Percentiles rank a stretch among this genome's conserved stretches.
Evolutionary conservation across 1,284 basidiomycete species (phyloP).

Genomic region (Afroboletus lepidellus): DNA sequence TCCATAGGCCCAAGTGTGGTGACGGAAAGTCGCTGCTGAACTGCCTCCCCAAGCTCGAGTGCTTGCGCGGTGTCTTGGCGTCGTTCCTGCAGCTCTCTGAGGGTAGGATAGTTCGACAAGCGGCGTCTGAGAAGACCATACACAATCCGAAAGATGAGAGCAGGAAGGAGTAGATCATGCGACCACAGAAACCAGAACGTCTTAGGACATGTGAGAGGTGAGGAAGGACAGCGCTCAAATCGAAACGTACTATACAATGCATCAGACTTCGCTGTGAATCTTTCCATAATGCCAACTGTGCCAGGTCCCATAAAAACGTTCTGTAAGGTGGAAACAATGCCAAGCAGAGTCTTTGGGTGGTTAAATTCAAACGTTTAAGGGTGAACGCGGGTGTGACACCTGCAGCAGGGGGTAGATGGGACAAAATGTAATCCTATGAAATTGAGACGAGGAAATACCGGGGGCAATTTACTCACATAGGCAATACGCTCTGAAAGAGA

Average conservation of each 20-base stretch:
- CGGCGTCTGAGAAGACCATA: slow-evolving; percentile 49
- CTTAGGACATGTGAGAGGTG: slow-evolving; percentile 35
- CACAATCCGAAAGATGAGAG: slow-evolving; percentile 46
- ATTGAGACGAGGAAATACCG: slow-evolving; percentile 8
- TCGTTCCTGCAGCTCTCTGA: slow-evolving; percentile 51
- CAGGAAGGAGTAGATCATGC: slow-evolving; percentile 52
- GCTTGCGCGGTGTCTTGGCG: slow-evolving; percentile 49
- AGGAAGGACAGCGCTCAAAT: background rate
- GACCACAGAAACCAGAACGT: slow-evolving; percentile 66
- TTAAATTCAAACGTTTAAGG: slow-evolving; percentile 50
- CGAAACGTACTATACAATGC: slow-evolving; percentile 50
- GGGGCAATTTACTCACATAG: slow-evolving; percentile 33
- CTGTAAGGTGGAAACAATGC: slow-evolving; percentile 50
- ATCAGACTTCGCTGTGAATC: slow-evolving; percentile 44
- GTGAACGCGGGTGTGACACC: slow-evolving; percentile 47
- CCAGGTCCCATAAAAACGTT: slow-evolving; percentile 41
- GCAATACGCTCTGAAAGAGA: slow-evolving; percentile 42
- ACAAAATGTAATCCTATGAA: slow-evolving; percentile 43
- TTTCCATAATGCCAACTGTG: slow-evolving; percentile 55
- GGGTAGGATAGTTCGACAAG: slow-evolving; percentile 53
- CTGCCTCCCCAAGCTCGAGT: slow-evolving; percentile 48
- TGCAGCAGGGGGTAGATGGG: slow-evolving; percentile 43
- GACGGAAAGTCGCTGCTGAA: slow-evolving; percentile 46
- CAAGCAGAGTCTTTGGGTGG: slow-evolving; percentile 54
- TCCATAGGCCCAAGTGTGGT: slow-evolving; percentile 52